Evolutionary conservation across 2,329 filamentous ascomycete genomes (phyloP).

Genomic region (Dactylella cylindrospora): DNA sequence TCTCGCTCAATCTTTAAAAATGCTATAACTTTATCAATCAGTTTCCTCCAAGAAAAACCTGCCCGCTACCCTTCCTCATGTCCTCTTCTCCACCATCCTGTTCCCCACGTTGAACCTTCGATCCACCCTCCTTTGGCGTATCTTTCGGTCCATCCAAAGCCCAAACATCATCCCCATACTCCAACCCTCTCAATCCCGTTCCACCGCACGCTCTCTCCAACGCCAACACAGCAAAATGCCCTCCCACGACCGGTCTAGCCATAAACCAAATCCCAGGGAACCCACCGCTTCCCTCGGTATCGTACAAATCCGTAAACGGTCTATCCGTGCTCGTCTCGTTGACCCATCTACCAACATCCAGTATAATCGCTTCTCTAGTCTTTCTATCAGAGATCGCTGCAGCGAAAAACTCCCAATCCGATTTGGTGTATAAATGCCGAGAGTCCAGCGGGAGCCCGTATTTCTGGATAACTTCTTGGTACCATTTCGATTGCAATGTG

Average conservation of each 20-base stretch:
- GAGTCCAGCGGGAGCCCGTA: slow-evolving; percentile 82
- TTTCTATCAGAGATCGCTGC: slow-evolving; percentile 72
- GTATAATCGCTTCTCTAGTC: slow-evolving; percentile 70
- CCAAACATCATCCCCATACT: slow-evolving; percentile 49
- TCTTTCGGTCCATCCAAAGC: slow-evolving; percentile 4
- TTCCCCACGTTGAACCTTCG: too few relatives aligned
- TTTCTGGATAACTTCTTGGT: slow-evolving; percentile 72
- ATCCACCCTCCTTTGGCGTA: background rate
- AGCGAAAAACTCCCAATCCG: slow-evolving; percentile 88
- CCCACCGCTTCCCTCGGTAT: slow-evolving; percentile 73
- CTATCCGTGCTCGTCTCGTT: slow-evolving; percentile 78
- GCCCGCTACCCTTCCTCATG: background rate
- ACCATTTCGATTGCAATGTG: slow-evolving; percentile 77
- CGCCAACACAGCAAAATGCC: slow-evolving; percentile 83
- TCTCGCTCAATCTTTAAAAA: too few relatives aligned
- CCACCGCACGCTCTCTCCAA: slow-evolving; percentile 77
- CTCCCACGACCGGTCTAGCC: slow-evolving; percentile 78
- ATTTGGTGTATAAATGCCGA: slow-evolving; percentile 81
- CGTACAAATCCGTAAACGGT: slow-evolving; percentile 78
- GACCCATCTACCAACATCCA: slow-evolving; percentile 75
- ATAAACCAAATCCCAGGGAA: slow-evolving; percentile 76
- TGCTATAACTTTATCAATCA: too few relatives aligned
- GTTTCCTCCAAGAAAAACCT: slow-evolving; percentile 3
- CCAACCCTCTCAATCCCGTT: slow-evolving; percentile 62
- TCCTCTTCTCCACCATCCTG: background rate